phyloP scores from a whole-genome alignment of 129 eudicot species.

The Arctium lappa region DNA sequence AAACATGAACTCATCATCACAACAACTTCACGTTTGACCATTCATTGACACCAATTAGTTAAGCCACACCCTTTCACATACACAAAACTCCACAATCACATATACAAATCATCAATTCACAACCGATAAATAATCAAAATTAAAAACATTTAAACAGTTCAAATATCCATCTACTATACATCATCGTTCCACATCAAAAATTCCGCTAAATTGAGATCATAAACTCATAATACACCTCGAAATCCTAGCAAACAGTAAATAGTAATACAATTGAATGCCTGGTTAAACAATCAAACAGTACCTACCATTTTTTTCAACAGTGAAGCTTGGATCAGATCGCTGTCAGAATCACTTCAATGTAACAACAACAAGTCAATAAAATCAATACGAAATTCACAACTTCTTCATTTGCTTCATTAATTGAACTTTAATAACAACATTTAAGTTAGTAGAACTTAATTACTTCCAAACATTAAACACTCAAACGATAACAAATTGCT shows the following conservation, averaged over 20 bases:
- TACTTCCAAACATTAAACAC: slow-evolving; percentile 1
- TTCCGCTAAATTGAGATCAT: neutral
- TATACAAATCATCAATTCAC: neutral
- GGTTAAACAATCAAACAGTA: neutral
- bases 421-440: neutral
- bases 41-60: neutral
- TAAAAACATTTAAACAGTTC: neutral
- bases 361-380: slow-evolving; percentile 19
- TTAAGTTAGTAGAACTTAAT: neutral
- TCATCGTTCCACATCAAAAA: neutral
- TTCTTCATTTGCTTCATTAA: neutral
- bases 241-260: neutral
- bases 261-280: neutral
- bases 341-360: slow-evolving; percentile 19
- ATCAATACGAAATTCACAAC: neutral
- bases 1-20: neutral
- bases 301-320: slow-evolving; percentile 34
- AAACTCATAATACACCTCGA: neutral
- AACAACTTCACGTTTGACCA: neutral
- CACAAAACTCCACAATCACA: neutral
- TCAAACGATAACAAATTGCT: neutral
- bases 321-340: slow-evolving; percentile 36
- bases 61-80: neutral
- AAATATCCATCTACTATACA: neutral
- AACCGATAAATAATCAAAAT: too few relatives aligned